Evolutionary conservation across 768 basidiomycete genomes (phyloP).

Genomic region (Russula emetica): DNA sequence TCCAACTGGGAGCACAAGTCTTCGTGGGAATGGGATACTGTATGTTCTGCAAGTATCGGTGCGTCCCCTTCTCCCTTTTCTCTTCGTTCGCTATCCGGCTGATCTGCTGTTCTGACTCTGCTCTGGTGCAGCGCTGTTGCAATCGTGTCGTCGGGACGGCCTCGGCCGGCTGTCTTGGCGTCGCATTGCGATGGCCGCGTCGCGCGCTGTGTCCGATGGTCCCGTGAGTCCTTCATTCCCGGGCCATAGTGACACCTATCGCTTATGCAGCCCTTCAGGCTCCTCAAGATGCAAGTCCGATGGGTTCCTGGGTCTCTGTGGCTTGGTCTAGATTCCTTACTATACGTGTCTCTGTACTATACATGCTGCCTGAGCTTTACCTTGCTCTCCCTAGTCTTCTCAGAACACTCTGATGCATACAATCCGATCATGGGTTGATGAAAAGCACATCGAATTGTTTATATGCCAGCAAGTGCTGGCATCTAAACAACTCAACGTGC

Average conservation of each 20-base stretch:
- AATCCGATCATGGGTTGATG: too few species aligned
- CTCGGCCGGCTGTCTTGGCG: slow-evolving; percentile 15
- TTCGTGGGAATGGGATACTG: not conserved
- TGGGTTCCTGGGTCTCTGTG: not conserved
- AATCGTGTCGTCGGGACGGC: not conserved
- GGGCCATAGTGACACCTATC: not conserved
- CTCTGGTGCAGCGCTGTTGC: slow-evolving; percentile 10
- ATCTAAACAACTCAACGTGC: too few species aligned
- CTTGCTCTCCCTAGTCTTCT: too few species aligned
- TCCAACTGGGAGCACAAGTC: not conserved
- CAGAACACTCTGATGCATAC: too few species aligned
- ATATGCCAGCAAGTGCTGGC: too few species aligned
- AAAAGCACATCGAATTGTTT: too few species aligned
- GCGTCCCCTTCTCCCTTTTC: not conserved
- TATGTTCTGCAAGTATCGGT: slow-evolving; percentile 16
- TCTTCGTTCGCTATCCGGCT: not conserved
- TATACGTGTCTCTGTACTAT: not conserved
- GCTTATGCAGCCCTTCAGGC: not conserved
- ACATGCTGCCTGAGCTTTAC: too few species aligned
- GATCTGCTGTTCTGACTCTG: not conserved
- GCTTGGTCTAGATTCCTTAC: not conserved
- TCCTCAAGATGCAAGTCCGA: slow-evolving; percentile 11
- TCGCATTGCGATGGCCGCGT: slow-evolving; percentile 10
- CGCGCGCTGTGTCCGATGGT: not conserved
- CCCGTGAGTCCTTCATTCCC: slow-evolving; percentile 1